Base-by-base conservation (phyloP, 176 grass and related monocot species). In the Melocanna baccifera region DNA sequence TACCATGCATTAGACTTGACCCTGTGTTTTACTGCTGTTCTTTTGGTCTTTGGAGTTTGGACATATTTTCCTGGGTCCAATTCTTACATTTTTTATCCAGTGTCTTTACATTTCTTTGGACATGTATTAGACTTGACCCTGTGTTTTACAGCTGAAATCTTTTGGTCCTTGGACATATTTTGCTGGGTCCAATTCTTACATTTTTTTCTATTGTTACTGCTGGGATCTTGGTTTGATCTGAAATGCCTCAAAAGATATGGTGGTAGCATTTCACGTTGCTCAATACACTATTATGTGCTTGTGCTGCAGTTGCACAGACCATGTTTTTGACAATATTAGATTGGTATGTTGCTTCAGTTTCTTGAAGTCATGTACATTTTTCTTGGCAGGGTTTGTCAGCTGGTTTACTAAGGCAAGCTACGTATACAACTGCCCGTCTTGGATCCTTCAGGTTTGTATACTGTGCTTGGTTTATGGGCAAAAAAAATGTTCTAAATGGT, bases 351-450 rank as follows among this genome's bases (percentile, higher is more conserved):
- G 32, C 43, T 91, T 84, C 12, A 84, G 26, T 55, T 50, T 62
- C 62, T 30, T 64, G 28, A 64, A 6, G 20, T 32, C 75, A 19
- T 25, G 7, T 72, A 34, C 81, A 34, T 85, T 86, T 83, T 77
- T 32, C 77, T 51, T 73, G 29, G 22, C 91, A 99, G 93, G 97
- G 97, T 81, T 72, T 99, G 67, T 99, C 97, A 57, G 97, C 97
- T 1, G 97, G 97, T 89, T 89, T 99, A 77, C 88, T 96, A 67
- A 96, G 96, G 89, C 96, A 99, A 80, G 96, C 91, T 8, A 96
- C 93, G 1, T 99, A 99, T 69, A 99, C 91, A 20, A 99, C 96
- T 73, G 96, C 93, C 66, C 90, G 96, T 78, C 84, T 99, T 77
- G 96, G 96, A 79, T 94, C 96, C 58, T 99, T 99, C 88, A 99